A percentile compares a stretch with the other conserved stretches of the same genome.
These are phyloP conservation scores for Aaosphaeria pasadenensis DNA, from an alignment of 2,329 filamentous ascomycete genomes.

Conservation along the genomic window DNA sequence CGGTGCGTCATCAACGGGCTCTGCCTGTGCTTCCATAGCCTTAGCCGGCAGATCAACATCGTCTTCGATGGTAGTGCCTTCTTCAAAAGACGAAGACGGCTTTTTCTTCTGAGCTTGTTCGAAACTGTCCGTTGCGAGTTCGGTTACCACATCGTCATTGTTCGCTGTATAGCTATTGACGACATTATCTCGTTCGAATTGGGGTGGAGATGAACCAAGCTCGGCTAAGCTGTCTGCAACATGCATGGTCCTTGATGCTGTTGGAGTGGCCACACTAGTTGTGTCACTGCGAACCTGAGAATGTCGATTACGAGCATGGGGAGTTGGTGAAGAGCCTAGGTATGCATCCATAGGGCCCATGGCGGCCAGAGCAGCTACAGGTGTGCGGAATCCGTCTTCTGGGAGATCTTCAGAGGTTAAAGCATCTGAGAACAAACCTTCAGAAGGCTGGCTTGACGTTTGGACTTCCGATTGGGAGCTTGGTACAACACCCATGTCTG, in stretches of 20 bases:
- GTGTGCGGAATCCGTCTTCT: conserved; percentile 15
- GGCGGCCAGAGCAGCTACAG: conserved; percentile 19
- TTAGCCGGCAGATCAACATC: conserved; percentile 11
- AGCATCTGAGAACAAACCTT: conserved; percentile 28
- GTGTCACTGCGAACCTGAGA: conserved; percentile 23
- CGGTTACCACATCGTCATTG: background rate
- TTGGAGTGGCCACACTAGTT: conserved; percentile 26
- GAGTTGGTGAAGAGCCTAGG: conserved; percentile 36
- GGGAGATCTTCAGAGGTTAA: conserved; percentile 22
- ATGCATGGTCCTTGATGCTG: conserved; percentile 19
- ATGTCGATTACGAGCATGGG: conserved; percentile 24
- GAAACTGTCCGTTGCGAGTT: background rate
- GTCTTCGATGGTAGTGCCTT: conserved; percentile 32
- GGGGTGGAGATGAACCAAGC: conserved; percentile 35
- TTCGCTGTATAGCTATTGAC: background rate
- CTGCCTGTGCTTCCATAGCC: background rate
- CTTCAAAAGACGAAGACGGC: conserved; percentile 24
- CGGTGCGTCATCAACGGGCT: background rate
- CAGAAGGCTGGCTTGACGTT: conserved; percentile 1
- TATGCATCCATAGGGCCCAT: conserved; percentile 34
- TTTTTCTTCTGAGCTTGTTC: background rate
- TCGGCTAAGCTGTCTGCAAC: conserved; percentile 18
- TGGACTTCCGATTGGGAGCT: conserved; percentile 6
- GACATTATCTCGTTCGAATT: conserved; percentile 12
- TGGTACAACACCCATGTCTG: conserved; percentile 50